These are phyloP conservation scores for Skeletonema costatum DNA, from an alignment of 108 stramenopile species.

Conservation along the genomic window DNA sequence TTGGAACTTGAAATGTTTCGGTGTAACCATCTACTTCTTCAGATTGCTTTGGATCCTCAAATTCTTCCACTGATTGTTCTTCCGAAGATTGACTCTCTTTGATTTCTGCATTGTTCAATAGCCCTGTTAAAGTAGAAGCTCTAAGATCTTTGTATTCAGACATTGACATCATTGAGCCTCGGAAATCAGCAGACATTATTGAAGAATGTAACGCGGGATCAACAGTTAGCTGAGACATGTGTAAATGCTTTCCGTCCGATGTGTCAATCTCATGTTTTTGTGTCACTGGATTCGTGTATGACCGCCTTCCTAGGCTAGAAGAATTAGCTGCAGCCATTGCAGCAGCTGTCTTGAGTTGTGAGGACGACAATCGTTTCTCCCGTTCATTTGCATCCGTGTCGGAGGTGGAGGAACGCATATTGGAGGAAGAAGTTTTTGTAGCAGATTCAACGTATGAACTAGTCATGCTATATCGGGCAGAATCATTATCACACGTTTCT, in stretches of 20 bases:
- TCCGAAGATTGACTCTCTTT: neutral
- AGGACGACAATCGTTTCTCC: neutral
- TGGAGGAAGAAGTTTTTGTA: neutral
- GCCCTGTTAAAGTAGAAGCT: neutral
- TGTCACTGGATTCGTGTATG: neutral
- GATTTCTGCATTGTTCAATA: neutral
- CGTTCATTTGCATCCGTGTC: neutral
- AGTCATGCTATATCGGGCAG: neutral
- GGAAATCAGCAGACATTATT: neutral
- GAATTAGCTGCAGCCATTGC: neutral
- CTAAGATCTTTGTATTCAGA: neutral
- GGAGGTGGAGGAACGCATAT: neutral
- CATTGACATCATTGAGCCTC: neutral
- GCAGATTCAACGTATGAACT: neutral
- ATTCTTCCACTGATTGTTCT: neutral
- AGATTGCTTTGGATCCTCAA: neutral
- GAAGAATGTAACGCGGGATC: neutral
- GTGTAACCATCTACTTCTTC: neutral
- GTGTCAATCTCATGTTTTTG: neutral
- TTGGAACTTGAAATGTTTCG: neutral
- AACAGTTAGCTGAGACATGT: neutral
- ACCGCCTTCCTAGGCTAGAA: neutral
- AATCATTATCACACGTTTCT: constrained; percentile 21
- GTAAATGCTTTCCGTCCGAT: neutral
- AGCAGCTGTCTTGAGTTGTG: neutral